These are phyloP conservation scores for Epichloe brachyelytri DNA, from an alignment of 2,329 filamentous ascomycete species.

Conservation along the genomic window DNA sequence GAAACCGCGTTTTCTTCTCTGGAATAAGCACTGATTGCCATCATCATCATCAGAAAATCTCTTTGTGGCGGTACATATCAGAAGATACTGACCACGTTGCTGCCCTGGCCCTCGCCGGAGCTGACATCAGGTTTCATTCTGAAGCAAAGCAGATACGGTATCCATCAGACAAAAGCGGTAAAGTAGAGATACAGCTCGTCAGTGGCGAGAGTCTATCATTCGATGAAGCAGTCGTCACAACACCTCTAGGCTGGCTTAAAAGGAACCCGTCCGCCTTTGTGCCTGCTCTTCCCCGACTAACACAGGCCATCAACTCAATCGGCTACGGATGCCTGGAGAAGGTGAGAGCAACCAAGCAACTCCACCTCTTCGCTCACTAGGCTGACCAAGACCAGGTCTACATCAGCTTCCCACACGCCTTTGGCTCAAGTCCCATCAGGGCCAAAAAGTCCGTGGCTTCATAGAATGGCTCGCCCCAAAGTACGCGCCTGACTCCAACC, in stretches of 20 bases:
- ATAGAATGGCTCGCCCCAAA: constrained; percentile 61
- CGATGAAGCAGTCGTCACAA: constrained; percentile 56
- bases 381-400: constrained; percentile 28
- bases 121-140: constrained; percentile 38
- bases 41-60: constrained; percentile 36
- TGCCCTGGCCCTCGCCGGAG: constrained; percentile 39
- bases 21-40: too few species aligned
- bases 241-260: constrained; percentile 58
- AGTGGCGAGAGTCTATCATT: constrained; percentile 37
- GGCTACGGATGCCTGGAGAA: constrained; percentile 63
- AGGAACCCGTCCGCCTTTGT: constrained; percentile 43
- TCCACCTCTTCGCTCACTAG: neutral
- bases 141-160: constrained; percentile 31
- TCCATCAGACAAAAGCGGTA: constrained; percentile 14
- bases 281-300: constrained; percentile 48
- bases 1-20: too few species aligned
- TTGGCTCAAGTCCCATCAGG: constrained; percentile 37
- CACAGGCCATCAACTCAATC: constrained; percentile 48
- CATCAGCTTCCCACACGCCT: constrained; percentile 60
- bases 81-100: constrained; percentile 45
- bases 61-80: constrained; percentile 46
- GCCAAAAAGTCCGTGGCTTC: constrained; percentile 47
- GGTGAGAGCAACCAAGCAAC: constrained; percentile 20
- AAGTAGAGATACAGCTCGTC: constrained; percentile 29
- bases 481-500: constrained; percentile 51